Percentiles rank a stretch among this genome's conserved stretches.
Conservation (phyloP, 1,284 basidiomycete genomes). For the Phlebopus sp. region DNA sequence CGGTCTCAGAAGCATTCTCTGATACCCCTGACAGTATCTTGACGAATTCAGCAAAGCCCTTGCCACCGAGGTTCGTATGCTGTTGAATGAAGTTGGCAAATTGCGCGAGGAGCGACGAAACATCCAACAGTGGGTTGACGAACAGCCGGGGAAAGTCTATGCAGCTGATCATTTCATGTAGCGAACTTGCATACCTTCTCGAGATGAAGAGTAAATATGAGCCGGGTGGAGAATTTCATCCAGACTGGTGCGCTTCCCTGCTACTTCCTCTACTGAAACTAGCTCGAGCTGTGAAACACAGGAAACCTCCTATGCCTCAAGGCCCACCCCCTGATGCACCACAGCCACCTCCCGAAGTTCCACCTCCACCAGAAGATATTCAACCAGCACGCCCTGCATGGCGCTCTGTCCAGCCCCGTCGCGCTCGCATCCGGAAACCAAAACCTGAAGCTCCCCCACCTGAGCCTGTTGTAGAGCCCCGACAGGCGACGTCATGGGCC, state of each 20-base stretch:
- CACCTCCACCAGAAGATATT: conserved; percentile 41
- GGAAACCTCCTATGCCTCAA: conserved; percentile 46
- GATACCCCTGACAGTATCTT: conserved; percentile 49
- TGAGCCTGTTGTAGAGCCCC: conserved; percentile 35
- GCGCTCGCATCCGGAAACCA: conserved; percentile 43
- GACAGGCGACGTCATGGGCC: conserved; percentile 51
- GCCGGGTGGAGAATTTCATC: conserved; percentile 72
- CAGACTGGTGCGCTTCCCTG: conserved; percentile 54
- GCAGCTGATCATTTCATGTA: conserved; percentile 28
- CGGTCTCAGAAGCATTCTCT: background rate
- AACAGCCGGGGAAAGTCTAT: background rate
- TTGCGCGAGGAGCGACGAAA: conserved; percentile 69
- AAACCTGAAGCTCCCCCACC: conserved; percentile 30
- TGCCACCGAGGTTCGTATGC: conserved; percentile 73
- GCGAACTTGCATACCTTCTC: conserved; percentile 67
- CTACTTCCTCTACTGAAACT: background rate
- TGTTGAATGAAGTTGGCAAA: conserved; percentile 74
- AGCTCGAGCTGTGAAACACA: conserved; percentile 22
- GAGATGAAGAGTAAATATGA: conserved; percentile 67
- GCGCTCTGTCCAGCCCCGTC: conserved; percentile 47
- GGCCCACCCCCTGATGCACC: conserved; percentile 38
- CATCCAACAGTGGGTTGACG: conserved; percentile 61
- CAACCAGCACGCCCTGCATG: conserved; percentile 50
- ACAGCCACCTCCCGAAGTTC: conserved; percentile 39
- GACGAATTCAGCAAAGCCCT: conserved; percentile 79